These are phyloP conservation scores for Mycosarcoma mackinlayi DNA, from an alignment of 1,284 basidiomycete species.

Conservation along the genomic window DNA sequence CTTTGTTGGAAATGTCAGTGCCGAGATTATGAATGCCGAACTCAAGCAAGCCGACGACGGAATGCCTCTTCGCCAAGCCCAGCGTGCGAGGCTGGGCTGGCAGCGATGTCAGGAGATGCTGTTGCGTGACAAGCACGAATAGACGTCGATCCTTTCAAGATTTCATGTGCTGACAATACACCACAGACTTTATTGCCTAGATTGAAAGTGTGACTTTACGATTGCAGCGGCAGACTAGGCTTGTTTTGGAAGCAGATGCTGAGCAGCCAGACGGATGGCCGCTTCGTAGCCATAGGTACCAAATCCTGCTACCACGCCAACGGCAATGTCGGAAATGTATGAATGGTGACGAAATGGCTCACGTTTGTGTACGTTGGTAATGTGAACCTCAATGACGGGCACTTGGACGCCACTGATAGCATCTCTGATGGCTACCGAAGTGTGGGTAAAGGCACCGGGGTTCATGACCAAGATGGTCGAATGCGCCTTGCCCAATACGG, in stretches of 20 bases:
- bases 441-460: slow-evolving; percentile 68
- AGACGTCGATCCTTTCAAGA: no score
- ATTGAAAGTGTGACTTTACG: no score
- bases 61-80: background rate
- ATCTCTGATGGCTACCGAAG: slow-evolving; percentile 66
- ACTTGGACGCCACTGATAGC: slow-evolving; percentile 62
- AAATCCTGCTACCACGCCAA: slow-evolving; percentile 60
- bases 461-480: slow-evolving; percentile 60
- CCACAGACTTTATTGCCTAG: no score
- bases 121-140: background rate
- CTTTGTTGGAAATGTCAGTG: slow-evolving; percentile 10
- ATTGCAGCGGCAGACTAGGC: background rate
- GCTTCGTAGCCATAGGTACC: slow-evolving; percentile 39
- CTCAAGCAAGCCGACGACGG: slow-evolving; percentile 6
- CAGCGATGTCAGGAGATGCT: slow-evolving; percentile 11
- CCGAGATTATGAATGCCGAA: slow-evolving; percentile 8
- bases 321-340: slow-evolving; percentile 65
- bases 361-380: slow-evolving; percentile 67
- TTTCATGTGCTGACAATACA: no score
- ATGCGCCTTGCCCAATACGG: background rate
- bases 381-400: slow-evolving; percentile 67
- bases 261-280: slow-evolving; percentile 18
- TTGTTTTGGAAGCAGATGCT: background rate
- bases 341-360: slow-evolving; percentile 68
- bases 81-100: slow-evolving; percentile 8